Base-by-base conservation (phyloP, 768 basidiomycete genomes). In the Omphalotus guepiniiformis region DNA sequence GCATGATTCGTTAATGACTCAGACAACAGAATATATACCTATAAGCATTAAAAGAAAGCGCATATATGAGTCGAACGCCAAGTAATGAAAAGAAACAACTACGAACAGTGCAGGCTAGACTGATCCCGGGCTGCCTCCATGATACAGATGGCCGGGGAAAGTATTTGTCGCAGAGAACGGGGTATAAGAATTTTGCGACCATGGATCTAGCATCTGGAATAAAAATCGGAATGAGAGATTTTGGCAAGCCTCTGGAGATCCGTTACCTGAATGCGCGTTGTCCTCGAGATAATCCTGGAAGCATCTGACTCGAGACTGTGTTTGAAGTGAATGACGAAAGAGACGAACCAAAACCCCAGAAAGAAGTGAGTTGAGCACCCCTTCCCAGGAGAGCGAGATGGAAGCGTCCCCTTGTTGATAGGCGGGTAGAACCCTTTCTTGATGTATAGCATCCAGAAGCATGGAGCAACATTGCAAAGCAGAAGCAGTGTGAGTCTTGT, bases 341-440 rank as follows among this genome's bases (percentile, higher is more conserved):
- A 15, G 22, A 53, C 69, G 54, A 53, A 79, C 78, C 50, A 79
- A 56, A 27, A 80, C 51, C 3, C 82, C 80, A 3, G 81, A 77
- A 18, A 84, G 55, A n/a, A 82, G 50, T 8, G 72, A 65, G 23
- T 69, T 55, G 27, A 74, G 69, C 9, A 73, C 62, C 11, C 47
- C 51, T 58, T 80, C 76, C 80, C 81, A 83, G 2, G 58, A 21
- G n/a, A n/a, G n/a, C n/a, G n/a, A n/a, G n/a, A n/a, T n/a, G n/a
- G n/a, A n/a, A n/a, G n/a, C n/a, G n/a, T n/a, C n/a, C n/a, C n/a
- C n/a, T n/a, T n/a, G n/a, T n/a, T n/a, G n/a, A n/a, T n/a, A n/a
- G n/a, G n/a, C n/a, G n/a, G n/a, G n/a, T n/a, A n/a, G n/a, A n/a
- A n/a, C n/a, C n/a, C n/a, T n/a, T n/a, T n/a, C n/a, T n/a, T n/a